Conservation (phyloP, 148 eudicot genomes). For the Selenicereus undatus region DNA sequence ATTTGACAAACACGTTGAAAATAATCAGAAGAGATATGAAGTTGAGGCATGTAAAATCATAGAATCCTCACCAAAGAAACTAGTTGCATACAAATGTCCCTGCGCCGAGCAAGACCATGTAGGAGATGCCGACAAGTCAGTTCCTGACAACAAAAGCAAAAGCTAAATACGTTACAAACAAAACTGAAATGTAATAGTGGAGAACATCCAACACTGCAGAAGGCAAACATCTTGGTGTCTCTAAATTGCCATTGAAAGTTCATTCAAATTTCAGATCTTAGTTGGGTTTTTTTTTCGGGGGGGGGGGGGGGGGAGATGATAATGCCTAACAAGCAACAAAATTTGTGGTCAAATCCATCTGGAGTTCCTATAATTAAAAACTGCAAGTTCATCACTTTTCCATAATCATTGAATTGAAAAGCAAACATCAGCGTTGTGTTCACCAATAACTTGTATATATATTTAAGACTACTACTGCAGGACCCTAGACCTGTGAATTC, state of each 20-base stretch:
- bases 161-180: not conserved
- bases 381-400: no score
- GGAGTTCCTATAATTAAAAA: no score
- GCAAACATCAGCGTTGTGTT: no score
- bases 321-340: not conserved
- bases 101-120: conserved; percentile 75
- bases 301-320: not conserved
- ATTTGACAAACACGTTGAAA: not conserved
- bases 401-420: no score
- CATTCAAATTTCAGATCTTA: not conserved
- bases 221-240: not conserved
- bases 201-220: not conserved
- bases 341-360: not conserved
- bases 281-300: not conserved
- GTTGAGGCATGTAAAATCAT: not conserved
- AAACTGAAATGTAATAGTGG: not conserved
- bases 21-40: not conserved
- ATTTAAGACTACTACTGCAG: no score
- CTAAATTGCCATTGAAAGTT: not conserved
- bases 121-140: conserved; percentile 83
- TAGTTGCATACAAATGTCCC: conserved; percentile 56
- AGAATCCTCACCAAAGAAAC: conserved; percentile 59
- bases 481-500: no score
- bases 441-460: no score
- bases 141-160: conserved; percentile 47